Percentiles rank a stretch among this genome's conserved stretches.
phyloP scores from a whole-genome alignment of 2,329 filamentous ascomycete species.

The Hypoxylon sp. region DNA sequence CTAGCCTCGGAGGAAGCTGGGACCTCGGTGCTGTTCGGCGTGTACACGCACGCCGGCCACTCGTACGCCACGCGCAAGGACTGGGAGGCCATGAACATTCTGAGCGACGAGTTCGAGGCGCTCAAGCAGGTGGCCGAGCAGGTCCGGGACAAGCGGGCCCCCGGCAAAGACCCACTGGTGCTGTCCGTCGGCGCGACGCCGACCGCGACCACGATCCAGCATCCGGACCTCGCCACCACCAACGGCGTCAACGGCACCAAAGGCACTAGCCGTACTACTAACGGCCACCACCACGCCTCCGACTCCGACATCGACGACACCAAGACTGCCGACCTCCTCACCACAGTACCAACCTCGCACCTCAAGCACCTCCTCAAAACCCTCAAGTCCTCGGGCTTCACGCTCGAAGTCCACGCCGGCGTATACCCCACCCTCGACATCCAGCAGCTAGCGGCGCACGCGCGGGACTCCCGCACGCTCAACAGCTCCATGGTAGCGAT shows the following conservation, averaged over 20 bases:
- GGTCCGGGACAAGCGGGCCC: conserved; percentile 54
- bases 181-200: conserved; percentile 84
- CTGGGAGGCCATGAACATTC: conserved; percentile 68
- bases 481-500: conserved; percentile 73
- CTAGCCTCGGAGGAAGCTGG: conserved; percentile 61
- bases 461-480: conserved; percentile 61
- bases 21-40: conserved; percentile 67
- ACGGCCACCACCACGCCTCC: not conserved
- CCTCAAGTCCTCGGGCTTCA: conserved; percentile 59
- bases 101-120: conserved; percentile 72
- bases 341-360: conserved; percentile 50
- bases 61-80: conserved; percentile 75
- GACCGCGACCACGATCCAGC: conserved; percentile 77
- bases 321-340: conserved; percentile 48
- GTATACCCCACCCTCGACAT: conserved; percentile 83
- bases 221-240: conserved; percentile 57
- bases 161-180: conserved; percentile 56
- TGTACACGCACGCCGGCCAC: conserved; percentile 82
- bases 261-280: not conserved
- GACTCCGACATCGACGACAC: conserved; percentile 37
- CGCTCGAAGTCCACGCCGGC: conserved; percentile 80
- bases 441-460: conserved; percentile 83
- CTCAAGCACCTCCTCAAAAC: conserved; percentile 60
- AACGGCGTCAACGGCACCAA: conserved; percentile 4
- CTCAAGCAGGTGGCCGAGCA: conserved; percentile 63